Conservation (phyloP, 257 asterid species). For the Nicotiana undulata region DNA sequence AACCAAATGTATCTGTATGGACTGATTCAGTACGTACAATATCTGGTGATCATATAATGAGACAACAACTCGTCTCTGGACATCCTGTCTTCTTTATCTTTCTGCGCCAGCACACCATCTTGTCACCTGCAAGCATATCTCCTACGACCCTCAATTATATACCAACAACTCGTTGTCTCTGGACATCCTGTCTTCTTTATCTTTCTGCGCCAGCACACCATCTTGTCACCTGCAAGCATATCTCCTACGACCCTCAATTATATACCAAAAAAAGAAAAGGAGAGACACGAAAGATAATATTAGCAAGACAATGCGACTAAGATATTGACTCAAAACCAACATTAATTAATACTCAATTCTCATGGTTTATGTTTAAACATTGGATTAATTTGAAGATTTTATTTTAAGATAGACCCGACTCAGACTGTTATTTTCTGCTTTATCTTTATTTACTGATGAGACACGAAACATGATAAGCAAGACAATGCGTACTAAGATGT, state of each 20-base stretch:
- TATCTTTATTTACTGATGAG: neutral
- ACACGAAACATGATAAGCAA: too few relatives aligned
- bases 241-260: too few relatives aligned
- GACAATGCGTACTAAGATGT: too few relatives aligned
- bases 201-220: too few relatives aligned
- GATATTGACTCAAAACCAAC: neutral
- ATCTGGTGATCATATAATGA: neutral
- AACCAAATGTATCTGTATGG: neutral
- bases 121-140: neutral
- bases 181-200: too few relatives aligned
- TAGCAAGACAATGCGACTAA: neutral
- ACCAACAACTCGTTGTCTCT: too few relatives aligned
- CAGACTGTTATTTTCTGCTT: neutral
- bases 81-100: neutral
- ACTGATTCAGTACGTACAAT: neutral
- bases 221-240: too few relatives aligned
- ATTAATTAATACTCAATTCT: neutral
- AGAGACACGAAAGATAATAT: neutral
- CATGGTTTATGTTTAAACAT: neutral
- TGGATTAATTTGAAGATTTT: neutral
- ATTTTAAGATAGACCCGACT: too few relatives aligned
- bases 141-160: neutral
- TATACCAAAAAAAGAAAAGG: neutral
- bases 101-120: neutral
- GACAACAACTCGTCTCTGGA: slow-evolving; percentile 7